phyloP scores from a whole-genome alignment of 305 asterid genomes.

The Fraxinus albicans region DNA sequence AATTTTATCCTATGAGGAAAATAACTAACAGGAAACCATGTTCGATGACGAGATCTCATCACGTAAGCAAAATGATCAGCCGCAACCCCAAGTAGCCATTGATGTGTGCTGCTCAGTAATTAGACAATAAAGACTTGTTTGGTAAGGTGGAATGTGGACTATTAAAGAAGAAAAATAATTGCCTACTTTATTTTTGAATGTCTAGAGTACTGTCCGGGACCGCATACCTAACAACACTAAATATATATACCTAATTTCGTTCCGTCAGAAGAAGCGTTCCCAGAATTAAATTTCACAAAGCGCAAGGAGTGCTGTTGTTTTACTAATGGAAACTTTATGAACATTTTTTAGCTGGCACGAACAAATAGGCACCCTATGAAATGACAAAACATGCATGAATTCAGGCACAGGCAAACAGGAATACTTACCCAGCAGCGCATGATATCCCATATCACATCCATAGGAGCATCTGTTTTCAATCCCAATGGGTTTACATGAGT shows the following conservation, averaged over 20 bases:
- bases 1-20: background rate
- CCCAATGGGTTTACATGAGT: conserved; percentile 88
- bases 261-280: background rate
- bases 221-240: background rate
- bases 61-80: background rate
- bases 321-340: background rate
- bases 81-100: background rate
- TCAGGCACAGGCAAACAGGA: background rate
- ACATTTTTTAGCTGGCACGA: background rate
- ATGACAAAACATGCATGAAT: background rate
- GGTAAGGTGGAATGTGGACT: background rate
- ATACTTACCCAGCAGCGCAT: conserved; percentile 96
- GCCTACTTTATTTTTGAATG: background rate
- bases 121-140: background rate
- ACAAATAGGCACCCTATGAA: background rate
- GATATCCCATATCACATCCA: conserved; percentile 94
- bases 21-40: background rate
- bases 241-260: background rate
- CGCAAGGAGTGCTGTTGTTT: background rate
- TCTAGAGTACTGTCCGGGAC: background rate
- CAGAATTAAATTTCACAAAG: background rate
- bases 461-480: conserved; percentile 94
- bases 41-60: background rate
- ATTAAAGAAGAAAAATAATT: background rate
- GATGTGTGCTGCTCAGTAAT: background rate